Conservation (phyloP, 371 early-diverging fungal species). For the Syncephalastrum monosporum region DNA sequence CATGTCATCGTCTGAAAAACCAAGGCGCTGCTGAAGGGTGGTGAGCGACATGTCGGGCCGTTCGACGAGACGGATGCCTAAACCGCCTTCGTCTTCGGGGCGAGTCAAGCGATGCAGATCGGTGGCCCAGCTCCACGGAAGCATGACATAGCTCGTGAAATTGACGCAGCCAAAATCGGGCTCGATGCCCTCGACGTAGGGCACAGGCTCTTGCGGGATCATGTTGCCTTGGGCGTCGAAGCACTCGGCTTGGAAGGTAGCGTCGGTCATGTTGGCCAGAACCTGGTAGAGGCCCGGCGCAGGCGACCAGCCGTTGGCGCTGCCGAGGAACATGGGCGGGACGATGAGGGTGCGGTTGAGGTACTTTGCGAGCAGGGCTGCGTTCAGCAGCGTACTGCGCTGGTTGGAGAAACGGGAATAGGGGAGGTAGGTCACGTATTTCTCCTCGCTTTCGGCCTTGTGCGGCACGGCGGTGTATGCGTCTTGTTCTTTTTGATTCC, state of each 20-base stretch:
- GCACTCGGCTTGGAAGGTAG: conserved; percentile 18
- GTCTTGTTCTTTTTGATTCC: conserved; percentile 7
- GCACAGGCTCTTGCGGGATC: conserved; percentile 12
- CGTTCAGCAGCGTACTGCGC: conserved; percentile 48
- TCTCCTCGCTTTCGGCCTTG: conserved; percentile 8
- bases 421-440: conserved; percentile 48
- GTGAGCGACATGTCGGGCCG: conserved; percentile 22
- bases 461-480: background rate
- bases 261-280: conserved; percentile 26
- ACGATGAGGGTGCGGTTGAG: conserved; percentile 31
- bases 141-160: conserved; percentile 23
- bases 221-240: conserved; percentile 12
- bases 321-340: conserved; percentile 43
- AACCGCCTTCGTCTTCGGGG: conserved; percentile 21
- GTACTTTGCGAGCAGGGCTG: conserved; percentile 35
- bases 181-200: conserved; percentile 11
- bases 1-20: conserved; percentile 19
- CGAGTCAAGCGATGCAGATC: conserved; percentile 21
- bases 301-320: conserved; percentile 44
- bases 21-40: conserved; percentile 15
- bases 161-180: conserved; percentile 26
- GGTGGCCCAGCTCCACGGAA: conserved; percentile 29
- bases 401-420: conserved; percentile 53
- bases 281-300: conserved; percentile 20
- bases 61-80: conserved; percentile 25